A percentile compares a stretch with the other conserved stretches of the same genome.
These are phyloP conservation scores for Cladophialophora exuberans DNA, from an alignment of 2,329 filamentous ascomycete species.

Conservation along the genomic window DNA sequence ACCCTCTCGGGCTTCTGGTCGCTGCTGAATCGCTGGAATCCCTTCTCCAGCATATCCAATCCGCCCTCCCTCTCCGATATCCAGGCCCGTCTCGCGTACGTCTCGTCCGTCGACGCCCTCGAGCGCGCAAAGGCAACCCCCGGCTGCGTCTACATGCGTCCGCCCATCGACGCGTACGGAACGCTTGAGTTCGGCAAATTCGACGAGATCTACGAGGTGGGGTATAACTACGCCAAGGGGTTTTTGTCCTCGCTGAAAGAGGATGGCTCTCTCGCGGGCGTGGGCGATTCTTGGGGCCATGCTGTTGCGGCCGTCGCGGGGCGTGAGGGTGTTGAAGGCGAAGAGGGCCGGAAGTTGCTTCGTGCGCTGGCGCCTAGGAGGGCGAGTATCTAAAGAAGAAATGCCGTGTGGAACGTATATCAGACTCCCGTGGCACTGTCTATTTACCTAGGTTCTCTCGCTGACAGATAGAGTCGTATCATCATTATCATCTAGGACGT, in stretches of 20 bases:
- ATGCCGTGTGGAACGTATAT: neutral
- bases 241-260: constrained; percentile 77
- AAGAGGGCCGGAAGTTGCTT: constrained; percentile 74
- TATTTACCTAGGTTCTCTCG: too few species aligned
- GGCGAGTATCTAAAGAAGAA: constrained; percentile 67
- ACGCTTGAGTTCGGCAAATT: constrained; percentile 97
- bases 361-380: constrained; percentile 78
- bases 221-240: constrained; percentile 81
- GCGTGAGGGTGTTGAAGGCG: constrained; percentile 61
- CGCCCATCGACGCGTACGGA: constrained; percentile 89
- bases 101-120: constrained; percentile 89
- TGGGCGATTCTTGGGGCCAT: constrained; percentile 53
- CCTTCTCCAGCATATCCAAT: constrained; percentile 84
- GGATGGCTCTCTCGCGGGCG: constrained; percentile 70
- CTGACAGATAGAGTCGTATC: too few species aligned
- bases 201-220: constrained; percentile 91
- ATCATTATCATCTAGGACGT: too few species aligned
- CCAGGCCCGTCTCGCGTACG: constrained; percentile 90
- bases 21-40: constrained; percentile 94
- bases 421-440: too few species aligned
- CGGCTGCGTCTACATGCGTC: constrained; percentile 94
- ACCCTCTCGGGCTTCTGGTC: constrained; percentile 95
- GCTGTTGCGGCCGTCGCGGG: too few species aligned
- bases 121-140: constrained; percentile 89
- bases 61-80: constrained; percentile 95